Base-by-base conservation (phyloP, 306 rosid genomes). In the Gastrolobium villosum region DNA sequence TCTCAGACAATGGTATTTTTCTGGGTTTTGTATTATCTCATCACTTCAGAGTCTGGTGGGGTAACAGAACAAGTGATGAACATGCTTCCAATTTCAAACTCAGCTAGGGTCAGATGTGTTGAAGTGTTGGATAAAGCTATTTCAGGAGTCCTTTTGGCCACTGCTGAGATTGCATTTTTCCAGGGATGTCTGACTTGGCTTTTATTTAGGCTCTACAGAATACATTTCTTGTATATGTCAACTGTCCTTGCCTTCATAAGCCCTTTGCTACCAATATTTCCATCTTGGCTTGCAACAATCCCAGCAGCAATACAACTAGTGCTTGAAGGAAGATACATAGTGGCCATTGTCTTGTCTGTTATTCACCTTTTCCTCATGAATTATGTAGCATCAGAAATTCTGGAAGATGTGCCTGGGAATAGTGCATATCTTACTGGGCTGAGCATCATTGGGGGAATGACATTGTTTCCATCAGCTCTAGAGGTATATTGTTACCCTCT, bases 101-200 rank as follows among this genome's bases (percentile, higher is more conserved):
- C 87, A 0, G 88, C 97, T 0, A 82, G 91, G 75, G 75, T 61
- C 77, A 83, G 93, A 77, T 89, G 96, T 20, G 96, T 90, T 34
- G 91, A 89, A 75, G 98, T 93, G 80, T 89, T 93, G 64, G 90
- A 93, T 72, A 88, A 85, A 9, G 96, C 98, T 2, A 85, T 90
- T 45, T 86, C 98, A 0, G 96, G 96, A n/a, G 96, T 90, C 34
- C 94, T 93, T 77, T 87, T 93, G 76, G 86, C 98, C 46, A 88
- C 94, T n/a, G 96, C 96, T 46, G 93, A 93, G 90, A 82, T 90
- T 80, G 89, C 94, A 61, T 79, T 90, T 67, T 85, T 87, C 35
- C 98, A 93, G 49, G 98, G 98, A 78, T 90, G 94, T 75, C 87
- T 93, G 13, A 89, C 98, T 32, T 93, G 98, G 98, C 98, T 93